Evolutionary conservation across 805 yeast species (phyloP), one percentile per base, ranked within the genome.

Genomic region (Candida boidinii): DNA sequence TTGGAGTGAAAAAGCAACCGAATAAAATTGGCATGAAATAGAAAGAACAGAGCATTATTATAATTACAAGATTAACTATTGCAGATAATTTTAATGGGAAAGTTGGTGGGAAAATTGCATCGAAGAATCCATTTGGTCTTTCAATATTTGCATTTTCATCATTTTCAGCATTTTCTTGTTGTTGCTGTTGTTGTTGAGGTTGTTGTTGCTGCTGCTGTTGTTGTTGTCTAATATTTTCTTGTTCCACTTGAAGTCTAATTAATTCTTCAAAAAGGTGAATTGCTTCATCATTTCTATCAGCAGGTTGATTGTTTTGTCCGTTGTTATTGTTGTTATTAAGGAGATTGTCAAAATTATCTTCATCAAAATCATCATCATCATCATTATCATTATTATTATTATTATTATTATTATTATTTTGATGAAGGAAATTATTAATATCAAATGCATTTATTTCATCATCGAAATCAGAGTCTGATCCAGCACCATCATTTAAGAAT

Each of bases 381-480:
- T 17, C 29, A 24, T 25, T 21, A 8, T 20, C 22, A 18, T 45
- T 44, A 12, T 28, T 33, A 26, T 40, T 27, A 29, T 34, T 35
- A 16, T 26, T 33, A 26, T 30, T 32, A 20, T 39, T 30, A 14
- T 27, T 19, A 26, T 33, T 25, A 22, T 23, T 32, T n/a, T 15
- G 14, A 18, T 42, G 43, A 33, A 48, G 49, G 13, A 54, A 36
- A 33, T 55, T 57, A 28, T 46, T 44, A n/a, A 56, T 42, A 4
- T 53, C 56, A n/a, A 29, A 17, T 9, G 7, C 18, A 10, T 29
- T 26, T 7, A 15, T 28, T 15, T 48, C 45, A 30, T n/a, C n/a
- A n/a, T n/a, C n/a, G n/a, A n/a, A n/a, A n/a, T n/a, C n/a, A n/a
- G n/a, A n/a, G n/a, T n/a, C n/a, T n/a, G n/a, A n/a, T n/a, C n/a